Evolutionary conservation across 495 filamentous ascomycete species (phyloP).

Genomic region (Trichoderma gamsii): DNA sequence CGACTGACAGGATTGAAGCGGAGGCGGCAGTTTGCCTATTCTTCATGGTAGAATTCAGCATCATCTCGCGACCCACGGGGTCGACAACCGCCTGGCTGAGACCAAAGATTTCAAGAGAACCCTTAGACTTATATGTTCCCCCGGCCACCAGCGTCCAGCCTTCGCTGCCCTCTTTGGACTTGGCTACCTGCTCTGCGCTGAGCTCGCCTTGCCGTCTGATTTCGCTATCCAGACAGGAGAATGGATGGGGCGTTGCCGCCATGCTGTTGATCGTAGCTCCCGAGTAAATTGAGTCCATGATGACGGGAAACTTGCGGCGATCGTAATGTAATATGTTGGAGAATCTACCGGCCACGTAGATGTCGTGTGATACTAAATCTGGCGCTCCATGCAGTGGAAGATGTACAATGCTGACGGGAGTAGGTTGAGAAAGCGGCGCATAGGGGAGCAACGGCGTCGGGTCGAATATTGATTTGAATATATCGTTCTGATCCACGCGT

Average conservation of each 20-base stretch:
- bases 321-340: slow-evolving; percentile 87
- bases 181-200: slow-evolving; percentile 44
- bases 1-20: slow-evolving; percentile 77
- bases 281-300: slow-evolving; percentile 73
- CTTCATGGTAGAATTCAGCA: slow-evolving; percentile 44
- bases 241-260: slow-evolving; percentile 64
- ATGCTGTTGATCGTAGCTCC: slow-evolving; percentile 77
- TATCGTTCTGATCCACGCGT: slow-evolving; percentile 32
- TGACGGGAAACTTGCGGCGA: slow-evolving; percentile 73
- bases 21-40: slow-evolving; percentile 80
- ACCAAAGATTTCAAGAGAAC: slow-evolving; percentile 82
- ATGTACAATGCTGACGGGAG: slow-evolving; percentile 77
- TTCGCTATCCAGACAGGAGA: slow-evolving; percentile 48
- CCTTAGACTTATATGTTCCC: slow-evolving; percentile 92
- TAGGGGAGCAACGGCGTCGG: slow-evolving; percentile 48
- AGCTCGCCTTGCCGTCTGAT: slow-evolving; percentile 47
- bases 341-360: slow-evolving; percentile 85
- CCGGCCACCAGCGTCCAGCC: slow-evolving; percentile 68
- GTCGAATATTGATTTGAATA: slow-evolving; percentile 29
- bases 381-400: slow-evolving; percentile 46
- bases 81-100: slow-evolving; percentile 34
- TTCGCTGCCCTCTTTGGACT: slow-evolving; percentile 43
- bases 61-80: slow-evolving; percentile 25
- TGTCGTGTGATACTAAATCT: slow-evolving; percentile 49
- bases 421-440: slow-evolving; percentile 72